Evolutionary conservation across 345 rosid species (phyloP).

Genomic region (Linum tenue): DNA sequence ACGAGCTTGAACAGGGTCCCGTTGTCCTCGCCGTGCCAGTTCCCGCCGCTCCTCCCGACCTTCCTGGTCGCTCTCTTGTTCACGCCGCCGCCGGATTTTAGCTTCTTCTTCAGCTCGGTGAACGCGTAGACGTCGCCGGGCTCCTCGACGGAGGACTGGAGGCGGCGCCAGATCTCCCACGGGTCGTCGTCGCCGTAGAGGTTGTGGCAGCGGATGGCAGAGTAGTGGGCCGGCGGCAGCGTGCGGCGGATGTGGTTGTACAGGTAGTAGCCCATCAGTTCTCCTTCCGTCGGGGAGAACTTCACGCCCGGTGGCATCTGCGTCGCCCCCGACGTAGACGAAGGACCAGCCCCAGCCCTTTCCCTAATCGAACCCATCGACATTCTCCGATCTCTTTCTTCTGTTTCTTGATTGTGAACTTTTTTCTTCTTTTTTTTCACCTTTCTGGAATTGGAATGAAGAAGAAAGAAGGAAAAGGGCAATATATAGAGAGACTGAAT

Average conservation of each 20-base stretch:
- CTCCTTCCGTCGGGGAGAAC: background rate
- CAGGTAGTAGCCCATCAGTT: background rate
- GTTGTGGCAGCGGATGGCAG: background rate
- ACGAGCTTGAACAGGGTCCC: background rate
- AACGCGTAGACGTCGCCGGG: background rate
- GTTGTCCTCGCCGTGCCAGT: background rate
- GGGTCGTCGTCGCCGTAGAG: background rate
- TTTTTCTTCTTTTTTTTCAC: too few species aligned
- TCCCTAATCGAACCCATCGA: background rate
- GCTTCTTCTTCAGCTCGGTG: background rate
- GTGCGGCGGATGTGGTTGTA: background rate
- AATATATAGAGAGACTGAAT: too few species aligned
- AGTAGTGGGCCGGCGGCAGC: background rate
- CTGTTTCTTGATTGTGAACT: too few species aligned
- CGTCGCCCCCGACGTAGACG: background rate
- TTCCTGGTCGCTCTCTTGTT: background rate
- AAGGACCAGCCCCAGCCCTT: background rate
- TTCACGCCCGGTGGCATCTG: background rate
- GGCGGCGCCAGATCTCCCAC: background rate
- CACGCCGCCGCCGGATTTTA: too few species aligned
- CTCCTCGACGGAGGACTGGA: background rate
- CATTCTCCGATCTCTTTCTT: too few species aligned
- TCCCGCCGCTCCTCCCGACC: background rate
- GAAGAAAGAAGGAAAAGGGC: too few species aligned
- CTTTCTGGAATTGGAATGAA: too few species aligned